Percentiles rank a stretch among this genome's conserved stretches.
Conservation (phyloP, 805 yeast species). For the Scheffersomyces stipitis region DNA sequence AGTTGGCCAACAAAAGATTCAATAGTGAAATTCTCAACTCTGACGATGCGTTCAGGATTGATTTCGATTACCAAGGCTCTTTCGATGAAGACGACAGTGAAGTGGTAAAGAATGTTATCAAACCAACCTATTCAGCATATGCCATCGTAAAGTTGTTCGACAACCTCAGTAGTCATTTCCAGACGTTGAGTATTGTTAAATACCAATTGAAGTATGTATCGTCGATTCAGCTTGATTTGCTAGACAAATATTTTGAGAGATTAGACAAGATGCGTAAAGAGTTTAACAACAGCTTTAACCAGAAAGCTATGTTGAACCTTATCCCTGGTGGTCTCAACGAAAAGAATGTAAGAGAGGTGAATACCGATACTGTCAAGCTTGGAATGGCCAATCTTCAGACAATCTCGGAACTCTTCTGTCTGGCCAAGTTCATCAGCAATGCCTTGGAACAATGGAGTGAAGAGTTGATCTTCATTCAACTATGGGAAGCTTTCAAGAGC, state of each 20-base stretch:
- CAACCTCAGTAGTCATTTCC: constrained; percentile 55
- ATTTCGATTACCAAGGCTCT: constrained; percentile 44
- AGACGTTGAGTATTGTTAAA: constrained; percentile 47
- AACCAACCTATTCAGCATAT: constrained; percentile 64
- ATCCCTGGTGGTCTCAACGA: constrained; percentile 38
- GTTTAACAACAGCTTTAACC: constrained; percentile 38
- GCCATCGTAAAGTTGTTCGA: constrained; percentile 57
- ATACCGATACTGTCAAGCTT: constrained; percentile 8
- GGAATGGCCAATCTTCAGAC: constrained; percentile 26
- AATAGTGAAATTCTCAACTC: constrained; percentile 48
- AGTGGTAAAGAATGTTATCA: constrained; percentile 8
- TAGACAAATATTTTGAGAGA: constrained; percentile 49
- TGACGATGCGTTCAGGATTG: constrained; percentile 55
- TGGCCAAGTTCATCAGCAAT: constrained; percentile 27
- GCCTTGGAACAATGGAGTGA: constrained; percentile 39
- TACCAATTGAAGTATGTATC: constrained; percentile 57
- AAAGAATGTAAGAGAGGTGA: constrained; percentile 24
- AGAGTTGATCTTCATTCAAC: constrained; percentile 38
- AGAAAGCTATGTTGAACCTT: constrained; percentile 30
- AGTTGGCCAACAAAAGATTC: constrained; percentile 51
- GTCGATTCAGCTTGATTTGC: constrained; percentile 55
- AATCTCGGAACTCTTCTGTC: constrained; percentile 35
- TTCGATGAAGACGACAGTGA: constrained; percentile 1
- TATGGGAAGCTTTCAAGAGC: constrained; percentile 34
- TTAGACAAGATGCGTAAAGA: constrained; percentile 36